phyloP scores from a whole-genome alignment of 2,329 filamentous ascomycete species.

The Chaetothyriales sp. region DNA sequence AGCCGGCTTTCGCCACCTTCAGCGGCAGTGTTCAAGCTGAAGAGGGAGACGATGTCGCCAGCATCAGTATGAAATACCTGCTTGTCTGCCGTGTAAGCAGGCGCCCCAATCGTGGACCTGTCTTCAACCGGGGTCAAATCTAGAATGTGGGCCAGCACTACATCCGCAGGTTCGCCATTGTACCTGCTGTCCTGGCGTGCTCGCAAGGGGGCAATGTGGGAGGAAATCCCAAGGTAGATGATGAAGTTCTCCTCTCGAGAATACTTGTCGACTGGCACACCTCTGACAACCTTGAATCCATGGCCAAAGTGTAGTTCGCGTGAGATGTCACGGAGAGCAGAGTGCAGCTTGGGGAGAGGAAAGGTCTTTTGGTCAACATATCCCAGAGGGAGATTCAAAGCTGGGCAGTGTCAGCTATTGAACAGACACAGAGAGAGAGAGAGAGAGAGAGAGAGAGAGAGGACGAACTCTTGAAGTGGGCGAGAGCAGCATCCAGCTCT shows the following conservation, averaged over 20 bases:
- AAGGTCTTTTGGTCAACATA: slow-evolving; percentile 33
- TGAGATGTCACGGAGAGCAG: slow-evolving; percentile 22
- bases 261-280: slow-evolving; percentile 25
- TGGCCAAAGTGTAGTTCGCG: slow-evolving; percentile 26
- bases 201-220: slow-evolving; percentile 26
- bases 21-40: slow-evolving; percentile 31
- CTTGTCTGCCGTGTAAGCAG: slow-evolving; percentile 37
- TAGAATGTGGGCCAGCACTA: slow-evolving; percentile 47
- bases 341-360: slow-evolving; percentile 24
- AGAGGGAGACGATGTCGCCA: slow-evolving; percentile 39
- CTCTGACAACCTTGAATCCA: slow-evolving; percentile 32
- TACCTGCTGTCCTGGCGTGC: slow-evolving; percentile 29
- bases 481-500: slow-evolving; percentile 30
- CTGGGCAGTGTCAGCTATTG: slow-evolving; percentile 14
- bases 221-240: slow-evolving; percentile 30
- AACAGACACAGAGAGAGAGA: not conserved
- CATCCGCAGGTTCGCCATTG: slow-evolving; percentile 34
- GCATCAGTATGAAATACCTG: slow-evolving; percentile 43
- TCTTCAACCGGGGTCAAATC: slow-evolving; percentile 35
- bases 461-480: slow-evolving; percentile 30
- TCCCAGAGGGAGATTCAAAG: slow-evolving; percentile 20
- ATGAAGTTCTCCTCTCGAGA: slow-evolving; percentile 25
- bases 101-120: slow-evolving; percentile 27
- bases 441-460: not conserved
- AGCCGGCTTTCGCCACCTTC: slow-evolving; percentile 39